phyloP scores from a whole-genome alignment of 108 stramenopile species.

The Cyclostephanos tholiformis region DNA sequence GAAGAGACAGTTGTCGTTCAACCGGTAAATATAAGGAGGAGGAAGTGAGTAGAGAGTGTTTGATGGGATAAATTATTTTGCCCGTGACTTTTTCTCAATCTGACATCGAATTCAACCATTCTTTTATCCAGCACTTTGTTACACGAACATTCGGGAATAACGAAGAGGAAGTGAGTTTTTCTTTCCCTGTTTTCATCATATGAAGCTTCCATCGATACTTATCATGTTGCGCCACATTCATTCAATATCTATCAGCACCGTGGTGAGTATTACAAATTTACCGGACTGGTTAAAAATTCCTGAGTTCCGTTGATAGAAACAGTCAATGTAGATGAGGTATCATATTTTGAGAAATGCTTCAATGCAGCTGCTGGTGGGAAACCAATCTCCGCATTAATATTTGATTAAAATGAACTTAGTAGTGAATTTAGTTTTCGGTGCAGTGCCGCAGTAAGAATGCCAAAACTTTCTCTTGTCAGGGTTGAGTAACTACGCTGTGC shows the following conservation, averaged over 20 bases:
- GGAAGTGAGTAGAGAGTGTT: slow-evolving; percentile 11
- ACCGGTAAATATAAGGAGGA: slow-evolving; percentile 37
- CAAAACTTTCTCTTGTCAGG: too few species aligned
- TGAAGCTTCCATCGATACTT: too few species aligned
- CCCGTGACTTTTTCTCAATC: neutral
- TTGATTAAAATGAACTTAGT: too few species aligned
- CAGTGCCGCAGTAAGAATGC: too few species aligned
- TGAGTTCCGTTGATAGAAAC: slow-evolving; percentile 24
- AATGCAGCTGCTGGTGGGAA: neutral
- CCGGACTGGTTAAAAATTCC: slow-evolving; percentile 40
- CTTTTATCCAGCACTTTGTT: neutral
- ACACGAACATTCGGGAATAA: slow-evolving; percentile 1
- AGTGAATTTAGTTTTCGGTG: too few species aligned
- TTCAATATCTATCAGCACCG: slow-evolving; percentile 5
- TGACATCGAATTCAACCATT: neutral
- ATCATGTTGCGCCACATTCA: neutral
- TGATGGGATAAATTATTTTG: neutral
- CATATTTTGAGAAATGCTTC: neutral
- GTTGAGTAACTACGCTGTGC: too few species aligned
- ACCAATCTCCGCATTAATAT: too few species aligned
- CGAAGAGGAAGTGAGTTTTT: neutral
- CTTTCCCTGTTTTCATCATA: too few species aligned
- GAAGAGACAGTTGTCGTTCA: slow-evolving; percentile 33
- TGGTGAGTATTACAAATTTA: slow-evolving; percentile 25
- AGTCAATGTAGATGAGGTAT: neutral